Base-by-base conservation (phyloP, 345 rosid species). In the Sonneratia caseolaris region DNA sequence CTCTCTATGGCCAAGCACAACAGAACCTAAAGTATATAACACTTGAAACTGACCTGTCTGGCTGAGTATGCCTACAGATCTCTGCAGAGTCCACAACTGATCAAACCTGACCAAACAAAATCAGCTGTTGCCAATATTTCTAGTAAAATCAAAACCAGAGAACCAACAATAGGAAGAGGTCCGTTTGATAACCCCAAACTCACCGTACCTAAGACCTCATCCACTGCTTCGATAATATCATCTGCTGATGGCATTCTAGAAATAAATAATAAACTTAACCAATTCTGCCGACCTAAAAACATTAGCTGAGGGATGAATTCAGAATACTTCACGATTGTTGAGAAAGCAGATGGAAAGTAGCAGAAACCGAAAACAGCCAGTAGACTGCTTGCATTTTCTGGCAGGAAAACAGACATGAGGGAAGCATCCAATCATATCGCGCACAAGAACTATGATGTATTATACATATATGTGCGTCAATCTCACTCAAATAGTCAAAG, bases 41-140 rank as follows among this genome's bases (percentile, higher is more conserved):
- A 32, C 13, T 16, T 3, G 42, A 15, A 69, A 35, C 43, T 66
- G 53, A 90, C 99, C 92, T 95, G 82, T 85, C 92, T 2, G 96
- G 99, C 81, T 95, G 98, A 51, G 96, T 95, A 80, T 92, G 86
- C 72, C 99, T 73, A 76, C 97, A 95, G 61, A 95, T 89, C 78
- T 95, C 98, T 0, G 98, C 98, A 11, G 98, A 92, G 76, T 95
- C 99, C 72, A 90, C 89, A 69, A 92, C 99, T 51, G 80, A 85
- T 74, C 99, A 95, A 70, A 95, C 97, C 98, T 95, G 76, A 37
- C 38, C 71, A 61, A 83, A 73, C 56, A 37, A 36, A 69, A 66
- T 13, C 18, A 38, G 14, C 45, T 42, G 10, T 42, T 42, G 45
- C 62, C 45, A 42, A 42, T 4, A 42, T 42, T 42, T 42, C 45